Evolutionary conservation across 352 stramenopile species (phyloP).

Genomic region (Globisporangium mamillatum): DNA sequence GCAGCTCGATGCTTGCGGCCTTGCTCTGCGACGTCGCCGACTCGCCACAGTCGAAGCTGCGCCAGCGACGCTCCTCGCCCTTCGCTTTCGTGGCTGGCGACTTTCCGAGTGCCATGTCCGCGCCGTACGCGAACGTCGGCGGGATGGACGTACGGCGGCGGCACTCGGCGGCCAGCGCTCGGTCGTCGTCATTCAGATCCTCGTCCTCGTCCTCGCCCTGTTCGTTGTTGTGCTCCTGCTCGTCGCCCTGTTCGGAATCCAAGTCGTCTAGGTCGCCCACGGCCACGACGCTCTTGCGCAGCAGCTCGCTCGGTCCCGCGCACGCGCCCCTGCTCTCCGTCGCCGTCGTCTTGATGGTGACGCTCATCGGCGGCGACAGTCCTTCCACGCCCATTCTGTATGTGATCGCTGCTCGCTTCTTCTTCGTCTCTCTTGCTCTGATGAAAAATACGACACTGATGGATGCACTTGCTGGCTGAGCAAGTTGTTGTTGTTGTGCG

Average conservation of each 20-base stretch:
- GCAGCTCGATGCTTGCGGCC: conserved; percentile 27
- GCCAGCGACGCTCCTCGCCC: conserved; percentile 49
- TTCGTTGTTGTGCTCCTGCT: no score
- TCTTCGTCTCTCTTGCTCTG: background rate
- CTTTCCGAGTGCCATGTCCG: conserved; percentile 23
- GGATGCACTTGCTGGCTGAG: background rate
- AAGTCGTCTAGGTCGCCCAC: conserved; percentile 13
- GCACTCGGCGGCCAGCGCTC: conserved; percentile 28
- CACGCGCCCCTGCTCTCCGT: background rate
- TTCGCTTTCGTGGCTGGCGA: conserved; percentile 23
- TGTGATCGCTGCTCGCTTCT: background rate
- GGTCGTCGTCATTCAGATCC: conserved; percentile 21
- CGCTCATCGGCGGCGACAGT: conserved; percentile 6
- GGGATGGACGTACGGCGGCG: conserved; percentile 66
- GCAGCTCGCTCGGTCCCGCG: conserved; percentile 11
- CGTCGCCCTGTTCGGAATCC: conserved; percentile 9
- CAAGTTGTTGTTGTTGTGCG: background rate
- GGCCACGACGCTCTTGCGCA: conserved; percentile 18
- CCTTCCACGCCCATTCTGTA: conserved; percentile 20
- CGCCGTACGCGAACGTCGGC: conserved; percentile 46
- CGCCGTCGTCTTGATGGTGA: background rate
- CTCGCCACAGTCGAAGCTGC: conserved; percentile 48
- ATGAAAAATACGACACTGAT: conserved; percentile 5
- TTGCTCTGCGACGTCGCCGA: conserved; percentile 28
- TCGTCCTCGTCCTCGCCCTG: conserved; percentile 16